Percentiles rank a stretch among this genome's conserved stretches.
Evolutionary conservation across 768 basidiomycete genomes (phyloP).

Genomic region (Amanita thiersii): DNA sequence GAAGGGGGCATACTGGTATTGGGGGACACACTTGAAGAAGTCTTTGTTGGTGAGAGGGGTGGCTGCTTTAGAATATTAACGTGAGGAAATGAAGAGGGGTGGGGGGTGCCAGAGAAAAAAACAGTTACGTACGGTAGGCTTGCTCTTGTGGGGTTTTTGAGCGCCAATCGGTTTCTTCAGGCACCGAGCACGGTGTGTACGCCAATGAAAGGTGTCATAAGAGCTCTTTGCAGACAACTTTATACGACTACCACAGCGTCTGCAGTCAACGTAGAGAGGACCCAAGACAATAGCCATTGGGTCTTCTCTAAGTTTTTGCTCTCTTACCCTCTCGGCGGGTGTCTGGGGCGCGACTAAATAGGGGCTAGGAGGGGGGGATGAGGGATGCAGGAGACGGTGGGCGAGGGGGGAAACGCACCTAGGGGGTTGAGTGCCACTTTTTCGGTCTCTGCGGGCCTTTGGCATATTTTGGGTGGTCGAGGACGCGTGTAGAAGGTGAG

Average conservation of each 20-base stretch:
- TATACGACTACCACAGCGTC: slow-evolving; percentile 45
- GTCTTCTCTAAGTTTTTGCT: slow-evolving; percentile 44
- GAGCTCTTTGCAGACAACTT: slow-evolving; percentile 62
- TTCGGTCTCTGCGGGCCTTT: slow-evolving; percentile 1
- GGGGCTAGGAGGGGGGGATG: slow-evolving; percentile 5
- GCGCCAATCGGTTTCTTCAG: slow-evolving; percentile 31
- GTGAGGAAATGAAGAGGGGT: neutral
- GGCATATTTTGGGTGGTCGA: slow-evolving; percentile 5
- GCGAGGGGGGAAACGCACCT: neutral
- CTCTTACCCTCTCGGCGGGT: slow-evolving; percentile 37
- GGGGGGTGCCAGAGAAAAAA: neutral
- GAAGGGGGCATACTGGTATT: slow-evolving; percentile 28
- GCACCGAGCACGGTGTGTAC: slow-evolving; percentile 54
- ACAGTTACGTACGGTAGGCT: slow-evolving; percentile 11
- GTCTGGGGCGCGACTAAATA: slow-evolving; percentile 14
- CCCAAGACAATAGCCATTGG: slow-evolving; percentile 43
- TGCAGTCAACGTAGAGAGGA: slow-evolving; percentile 46
- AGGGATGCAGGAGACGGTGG: neutral
- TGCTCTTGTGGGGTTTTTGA: slow-evolving; percentile 14
- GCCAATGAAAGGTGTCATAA: slow-evolving; percentile 64
- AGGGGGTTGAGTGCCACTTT: neutral
- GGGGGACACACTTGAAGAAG: slow-evolving; percentile 7
- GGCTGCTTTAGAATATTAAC: neutral
- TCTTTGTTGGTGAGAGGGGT: slow-evolving; percentile 4
- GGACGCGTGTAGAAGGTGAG: slow-evolving; percentile 6